Evolutionary conservation across 2,329 filamentous ascomycete genomes (phyloP).

Genomic region (Trichoderma atroviride): DNA sequence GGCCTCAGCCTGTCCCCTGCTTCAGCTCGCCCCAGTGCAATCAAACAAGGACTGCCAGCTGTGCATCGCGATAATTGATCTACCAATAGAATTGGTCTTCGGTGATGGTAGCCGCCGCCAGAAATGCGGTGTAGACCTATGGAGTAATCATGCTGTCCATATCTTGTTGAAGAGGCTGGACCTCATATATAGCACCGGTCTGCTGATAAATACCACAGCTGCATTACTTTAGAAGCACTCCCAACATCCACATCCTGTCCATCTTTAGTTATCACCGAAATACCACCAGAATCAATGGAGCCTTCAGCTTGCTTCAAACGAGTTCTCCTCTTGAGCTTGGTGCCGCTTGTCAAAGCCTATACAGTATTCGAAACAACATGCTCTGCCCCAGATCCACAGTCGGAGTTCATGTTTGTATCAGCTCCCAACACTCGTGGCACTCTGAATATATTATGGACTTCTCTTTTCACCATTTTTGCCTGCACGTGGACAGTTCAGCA

Average conservation of each 20-base stretch:
- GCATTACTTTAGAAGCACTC: no score
- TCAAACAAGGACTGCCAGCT: background rate
- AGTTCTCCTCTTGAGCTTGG: background rate
- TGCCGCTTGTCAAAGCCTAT: background rate
- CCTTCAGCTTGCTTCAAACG: no score
- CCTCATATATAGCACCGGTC: no score
- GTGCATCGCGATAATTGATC: background rate
- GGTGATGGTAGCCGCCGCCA: background rate
- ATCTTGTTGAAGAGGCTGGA: no score
- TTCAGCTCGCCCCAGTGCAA: background rate
- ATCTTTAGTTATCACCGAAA: no score
- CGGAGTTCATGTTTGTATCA: background rate
- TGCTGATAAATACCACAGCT: no score
- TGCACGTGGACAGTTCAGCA: background rate
- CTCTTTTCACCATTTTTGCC: background rate
- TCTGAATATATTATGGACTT: background rate
- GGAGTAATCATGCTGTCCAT: no score
- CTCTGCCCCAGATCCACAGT: background rate
- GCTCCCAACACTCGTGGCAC: conserved; percentile 1
- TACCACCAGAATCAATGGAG: no score
- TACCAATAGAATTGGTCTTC: background rate
- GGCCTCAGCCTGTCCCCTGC: background rate
- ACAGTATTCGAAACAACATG: background rate
- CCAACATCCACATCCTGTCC: no score
- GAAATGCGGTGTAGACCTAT: background rate